phyloP scores from a whole-genome alignment of 257 asterid species.

The Paraleonurus japonicus region DNA sequence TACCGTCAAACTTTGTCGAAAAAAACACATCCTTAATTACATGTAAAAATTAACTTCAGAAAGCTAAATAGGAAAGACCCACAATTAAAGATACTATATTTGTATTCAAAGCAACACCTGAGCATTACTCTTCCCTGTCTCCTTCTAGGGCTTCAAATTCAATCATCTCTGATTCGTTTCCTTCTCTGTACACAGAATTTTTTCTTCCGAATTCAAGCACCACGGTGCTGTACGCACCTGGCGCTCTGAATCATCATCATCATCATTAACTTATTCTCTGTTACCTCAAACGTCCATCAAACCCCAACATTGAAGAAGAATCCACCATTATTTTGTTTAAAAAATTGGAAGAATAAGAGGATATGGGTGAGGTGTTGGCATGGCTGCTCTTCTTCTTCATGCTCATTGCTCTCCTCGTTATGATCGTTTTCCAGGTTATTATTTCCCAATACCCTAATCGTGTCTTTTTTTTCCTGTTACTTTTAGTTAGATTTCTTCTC shows the following conservation, averaged over 20 bases:
- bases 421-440: slow-evolving; percentile 78
- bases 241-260: slow-evolving; percentile 30
- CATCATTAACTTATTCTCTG: background rate
- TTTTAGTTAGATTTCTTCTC: background rate
- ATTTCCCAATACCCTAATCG: background rate
- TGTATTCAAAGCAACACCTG: slow-evolving; percentile 1
- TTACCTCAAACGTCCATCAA: background rate
- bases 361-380: slow-evolving; percentile 65
- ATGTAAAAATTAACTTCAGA: too few relatives aligned
- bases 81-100: too few relatives aligned
- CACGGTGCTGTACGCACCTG: slow-evolving; percentile 36
- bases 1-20: too few relatives aligned
- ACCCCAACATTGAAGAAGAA: background rate
- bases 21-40: too few relatives aligned
- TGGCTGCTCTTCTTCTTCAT: slow-evolving; percentile 89
- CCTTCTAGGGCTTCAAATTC: slow-evolving; percentile 32
- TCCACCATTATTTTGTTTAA: background rate
- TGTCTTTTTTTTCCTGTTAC: background rate
- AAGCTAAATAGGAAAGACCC: background rate
- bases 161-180: slow-evolving; percentile 33
- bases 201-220: slow-evolving; percentile 36
- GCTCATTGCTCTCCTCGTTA: slow-evolving; percentile 57
- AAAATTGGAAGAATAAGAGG: background rate
- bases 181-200: slow-evolving; percentile 14
- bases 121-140: background rate